These are phyloP conservation scores for Arthrobotrys sinensis DNA, from an alignment of 2,329 filamentous ascomycete genomes.

Conservation along the genomic window DNA sequence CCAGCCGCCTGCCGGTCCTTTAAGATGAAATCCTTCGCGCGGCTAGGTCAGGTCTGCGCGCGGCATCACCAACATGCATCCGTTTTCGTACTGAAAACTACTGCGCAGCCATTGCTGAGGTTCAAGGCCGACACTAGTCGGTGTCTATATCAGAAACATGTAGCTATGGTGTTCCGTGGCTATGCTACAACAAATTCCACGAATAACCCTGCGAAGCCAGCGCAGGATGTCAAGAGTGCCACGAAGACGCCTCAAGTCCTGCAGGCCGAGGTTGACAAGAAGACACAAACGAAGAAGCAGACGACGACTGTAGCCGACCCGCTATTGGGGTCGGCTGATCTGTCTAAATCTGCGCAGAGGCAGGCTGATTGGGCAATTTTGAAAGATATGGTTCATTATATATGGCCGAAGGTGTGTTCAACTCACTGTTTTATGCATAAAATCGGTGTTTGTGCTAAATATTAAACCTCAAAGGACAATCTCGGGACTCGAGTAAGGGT, in stretches of 20 bases:
- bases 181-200: conserved; percentile 46
- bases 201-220: conserved; percentile 1
- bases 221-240: conserved; percentile 31
- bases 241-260: conserved; percentile 44
- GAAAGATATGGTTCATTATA: conserved; percentile 94
- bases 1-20: background rate
- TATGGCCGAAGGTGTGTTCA: conserved; percentile 83
- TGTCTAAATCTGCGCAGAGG: conserved; percentile 73
- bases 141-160: background rate
- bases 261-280: conserved; percentile 38
- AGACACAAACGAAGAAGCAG: conserved; percentile 35
- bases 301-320: conserved; percentile 38
- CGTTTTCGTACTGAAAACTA: background rate
- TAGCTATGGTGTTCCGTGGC: conserved; percentile 26
- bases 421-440: conserved; percentile 31
- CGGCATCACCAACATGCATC: conserved; percentile 21
- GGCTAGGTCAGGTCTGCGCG: conserved; percentile 49
- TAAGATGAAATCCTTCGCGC: conserved; percentile 51
- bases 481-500: conserved; percentile 87
- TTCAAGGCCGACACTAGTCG: background rate
- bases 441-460: conserved; percentile 36
- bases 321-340: conserved; percentile 27
- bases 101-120: conserved; percentile 4
- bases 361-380: conserved; percentile 99
- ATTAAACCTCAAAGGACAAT: conserved; percentile 73